These are phyloP conservation scores for Eimeria necatrix DNA, from an alignment of 169 alveolate genomes.

Conservation along the genomic window DNA sequence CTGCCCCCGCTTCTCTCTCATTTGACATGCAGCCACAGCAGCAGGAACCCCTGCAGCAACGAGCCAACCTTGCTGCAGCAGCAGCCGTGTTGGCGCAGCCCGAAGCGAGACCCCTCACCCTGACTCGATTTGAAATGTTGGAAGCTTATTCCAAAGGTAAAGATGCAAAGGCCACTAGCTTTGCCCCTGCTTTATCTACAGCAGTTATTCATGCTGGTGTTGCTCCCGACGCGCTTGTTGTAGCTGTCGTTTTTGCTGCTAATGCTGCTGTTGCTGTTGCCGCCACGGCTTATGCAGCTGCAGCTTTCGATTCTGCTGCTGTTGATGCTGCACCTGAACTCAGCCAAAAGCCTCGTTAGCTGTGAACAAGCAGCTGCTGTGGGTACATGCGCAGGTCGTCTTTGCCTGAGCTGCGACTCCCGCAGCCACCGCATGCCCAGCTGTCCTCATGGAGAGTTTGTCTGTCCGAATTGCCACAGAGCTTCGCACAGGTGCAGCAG, in stretches of 20 bases:
- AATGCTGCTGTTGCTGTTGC: too few relatives aligned
- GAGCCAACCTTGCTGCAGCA: constrained; percentile 41
- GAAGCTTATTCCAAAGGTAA: constrained; percentile 71
- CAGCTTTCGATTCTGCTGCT: too few relatives aligned
- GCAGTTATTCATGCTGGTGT: too few relatives aligned
- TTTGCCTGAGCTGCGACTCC: constrained; percentile 86
- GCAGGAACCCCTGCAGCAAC: neutral
- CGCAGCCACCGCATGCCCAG: constrained; percentile 87
- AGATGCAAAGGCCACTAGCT: neutral
- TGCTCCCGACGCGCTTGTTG: too few relatives aligned
- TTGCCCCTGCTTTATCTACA: neutral
- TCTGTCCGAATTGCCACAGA: constrained; percentile 87
- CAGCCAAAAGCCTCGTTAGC: neutral
- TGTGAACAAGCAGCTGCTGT: neutral
- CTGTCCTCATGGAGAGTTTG: constrained; percentile 87
- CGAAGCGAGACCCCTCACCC: constrained; percentile 59
- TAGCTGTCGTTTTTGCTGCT: too few relatives aligned
- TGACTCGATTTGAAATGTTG: constrained; percentile 69
- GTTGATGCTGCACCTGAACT: neutral
- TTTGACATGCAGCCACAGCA: neutral
- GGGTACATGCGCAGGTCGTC: constrained; percentile 78
- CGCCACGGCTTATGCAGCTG: neutral
- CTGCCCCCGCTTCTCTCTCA: constrained; percentile 21
- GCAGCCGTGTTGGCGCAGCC: constrained; percentile 75
- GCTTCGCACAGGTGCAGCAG: constrained; percentile 83